A percentile compares a stretch with the other conserved stretches of the same genome.
Conservation (phyloP, 2,329 filamentous ascomycete species). For the Magnaporthales sp. region DNA sequence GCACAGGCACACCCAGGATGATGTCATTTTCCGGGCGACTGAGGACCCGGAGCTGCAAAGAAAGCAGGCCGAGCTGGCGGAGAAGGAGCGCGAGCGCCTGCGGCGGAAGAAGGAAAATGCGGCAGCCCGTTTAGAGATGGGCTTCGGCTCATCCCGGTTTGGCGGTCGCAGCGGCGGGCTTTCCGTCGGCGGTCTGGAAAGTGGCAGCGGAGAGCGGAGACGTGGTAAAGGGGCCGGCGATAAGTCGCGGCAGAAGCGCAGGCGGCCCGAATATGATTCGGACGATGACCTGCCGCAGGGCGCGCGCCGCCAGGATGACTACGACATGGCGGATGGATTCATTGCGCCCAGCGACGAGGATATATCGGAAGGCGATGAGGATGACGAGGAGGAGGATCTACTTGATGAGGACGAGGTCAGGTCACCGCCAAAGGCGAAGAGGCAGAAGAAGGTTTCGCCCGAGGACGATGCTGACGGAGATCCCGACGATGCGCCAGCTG, state of each 20-base stretch:
- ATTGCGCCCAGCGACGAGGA: slow-evolving; percentile 70
- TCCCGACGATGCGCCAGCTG: slow-evolving; percentile 33
- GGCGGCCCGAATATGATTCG: slow-evolving; percentile 62
- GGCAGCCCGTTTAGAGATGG: slow-evolving; percentile 47
- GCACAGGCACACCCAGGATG: slow-evolving; percentile 41
- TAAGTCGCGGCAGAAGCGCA: slow-evolving; percentile 38
- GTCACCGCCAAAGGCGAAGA: slow-evolving; percentile 35
- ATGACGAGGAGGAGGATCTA: slow-evolving; percentile 51
- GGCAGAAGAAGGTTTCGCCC: slow-evolving; percentile 35
- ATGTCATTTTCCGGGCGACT: slow-evolving; percentile 61
- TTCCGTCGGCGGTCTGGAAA: slow-evolving; percentile 63
- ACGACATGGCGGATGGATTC: slow-evolving; percentile 74
- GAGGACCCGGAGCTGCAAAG: slow-evolving; percentile 70
- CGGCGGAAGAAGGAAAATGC: slow-evolving; percentile 61
- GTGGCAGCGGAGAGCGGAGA: slow-evolving; percentile 47
- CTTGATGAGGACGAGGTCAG: slow-evolving; percentile 44
- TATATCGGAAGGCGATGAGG: slow-evolving; percentile 45
- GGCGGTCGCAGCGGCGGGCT: slow-evolving; percentile 40
- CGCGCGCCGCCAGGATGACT: slow-evolving; percentile 59
- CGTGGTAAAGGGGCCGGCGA: slow-evolving; percentile 37
- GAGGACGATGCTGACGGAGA: slow-evolving; percentile 40
- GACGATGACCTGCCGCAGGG: slow-evolving; percentile 63
- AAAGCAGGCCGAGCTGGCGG: slow-evolving; percentile 62
- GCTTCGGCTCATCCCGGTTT: slow-evolving; percentile 15
- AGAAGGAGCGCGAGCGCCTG: slow-evolving; percentile 63